These are phyloP conservation scores for Casuarina glauca DNA, from an alignment of 306 rosid species.

Conservation along the genomic window DNA sequence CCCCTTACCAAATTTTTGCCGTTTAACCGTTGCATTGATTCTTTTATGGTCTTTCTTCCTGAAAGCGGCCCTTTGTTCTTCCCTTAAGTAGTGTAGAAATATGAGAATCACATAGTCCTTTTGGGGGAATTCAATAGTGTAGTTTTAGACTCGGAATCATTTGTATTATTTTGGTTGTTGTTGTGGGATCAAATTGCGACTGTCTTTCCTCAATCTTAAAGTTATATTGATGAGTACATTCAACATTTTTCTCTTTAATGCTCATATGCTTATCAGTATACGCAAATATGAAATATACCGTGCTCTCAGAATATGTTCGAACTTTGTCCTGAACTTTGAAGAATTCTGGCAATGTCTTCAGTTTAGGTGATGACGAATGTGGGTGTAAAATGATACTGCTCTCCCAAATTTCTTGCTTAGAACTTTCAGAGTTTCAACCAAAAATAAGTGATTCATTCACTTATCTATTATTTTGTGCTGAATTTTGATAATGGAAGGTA, in stretches of 20 bases:
- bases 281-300: too few relatives aligned
- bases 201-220: background rate
- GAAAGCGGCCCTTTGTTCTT: slow-evolving; percentile 40
- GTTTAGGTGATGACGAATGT: too few relatives aligned
- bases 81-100: slow-evolving; percentile 32
- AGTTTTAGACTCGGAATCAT: background rate
- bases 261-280: too few relatives aligned
- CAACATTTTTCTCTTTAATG: background rate
- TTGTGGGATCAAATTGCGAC: background rate
- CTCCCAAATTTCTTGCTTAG: too few relatives aligned
- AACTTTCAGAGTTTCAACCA: too few relatives aligned
- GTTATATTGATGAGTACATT: background rate
- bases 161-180: background rate
- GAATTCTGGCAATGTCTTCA: too few relatives aligned
- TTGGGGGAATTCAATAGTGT: slow-evolving; percentile 11
- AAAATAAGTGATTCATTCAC: background rate
- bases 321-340: too few relatives aligned
- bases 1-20: slow-evolving; percentile 41
- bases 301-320: too few relatives aligned
- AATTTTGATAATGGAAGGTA: too few relatives aligned
- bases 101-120: slow-evolving; percentile 33
- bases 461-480: background rate
- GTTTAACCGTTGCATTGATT: slow-evolving; percentile 53
- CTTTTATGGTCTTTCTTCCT: slow-evolving; percentile 41
- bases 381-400: too few relatives aligned